Evolutionary conservation across 108 stramenopile genomes (phyloP), one percentile per base, ranked within the genome.

Genomic region (Mayamaea pseudoterrestris): DNA sequence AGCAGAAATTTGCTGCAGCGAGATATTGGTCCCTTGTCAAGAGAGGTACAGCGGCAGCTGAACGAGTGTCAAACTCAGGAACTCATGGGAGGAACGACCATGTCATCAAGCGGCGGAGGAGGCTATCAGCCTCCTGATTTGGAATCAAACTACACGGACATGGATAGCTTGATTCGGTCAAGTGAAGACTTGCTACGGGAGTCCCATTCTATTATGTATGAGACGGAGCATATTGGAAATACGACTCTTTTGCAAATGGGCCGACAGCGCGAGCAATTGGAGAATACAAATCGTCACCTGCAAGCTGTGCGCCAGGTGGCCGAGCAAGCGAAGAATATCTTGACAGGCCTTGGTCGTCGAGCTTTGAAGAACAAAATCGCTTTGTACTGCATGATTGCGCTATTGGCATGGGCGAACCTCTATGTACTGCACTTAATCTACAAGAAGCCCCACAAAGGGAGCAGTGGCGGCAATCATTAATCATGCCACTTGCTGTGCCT

Each of bases 161-260:
- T 66, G 65, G 73, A 82, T 30, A 42, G 47, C 27, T 51, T 73
- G 50, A 75, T 88, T 44, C 36, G 37, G 5, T 63, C 60, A 42
- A 79, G 80, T 6, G 82, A 83, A 29, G 67, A 76, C 36, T 51
- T 89, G 55, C 48, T 89, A 42, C 63, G 75, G 32, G 80, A 89
- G 48, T 63, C 81, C 3, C 35, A 43, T 23, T 66, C 65, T n/a
- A 50, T 89, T 2, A 66, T 69, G 41, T 53, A 67, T 28, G 80
- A 83, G 24, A 73, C 82, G 26, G 87, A 83, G 53, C 68, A 76
- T 34, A 68, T 82, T 59, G 82, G 87, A 24, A 66, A 61, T 34
- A 20, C 47, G 0, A 80, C 79, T 1, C 27, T 89, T 13, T 50
- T 58, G 6, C 74, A 66, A 29, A 80, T 89, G 80, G 71, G 68